A percentile compares a stretch with the other conserved stretches of the same genome.
These are phyloP conservation scores for Phialocephala subalpina DNA, from an alignment of 2,329 filamentous ascomycete genomes.

Conservation along the genomic window DNA sequence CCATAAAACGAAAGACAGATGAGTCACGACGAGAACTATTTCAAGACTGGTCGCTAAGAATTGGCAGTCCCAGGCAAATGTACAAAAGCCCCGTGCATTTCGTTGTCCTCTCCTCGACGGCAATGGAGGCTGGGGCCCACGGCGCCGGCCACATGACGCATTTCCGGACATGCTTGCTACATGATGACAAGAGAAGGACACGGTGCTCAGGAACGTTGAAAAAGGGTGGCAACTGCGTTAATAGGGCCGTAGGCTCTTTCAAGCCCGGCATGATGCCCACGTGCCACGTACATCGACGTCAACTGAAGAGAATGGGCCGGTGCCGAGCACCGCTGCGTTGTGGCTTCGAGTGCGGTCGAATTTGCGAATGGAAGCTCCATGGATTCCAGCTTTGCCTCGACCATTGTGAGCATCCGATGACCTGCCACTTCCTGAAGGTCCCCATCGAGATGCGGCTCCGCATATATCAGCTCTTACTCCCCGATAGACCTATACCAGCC, in stretches of 20 bases:
- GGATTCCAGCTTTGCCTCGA: slow-evolving; percentile 28
- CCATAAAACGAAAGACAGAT: no score
- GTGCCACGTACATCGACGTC: slow-evolving; percentile 7
- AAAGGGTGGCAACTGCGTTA: neutral
- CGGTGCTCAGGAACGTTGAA: neutral
- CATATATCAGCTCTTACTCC: slow-evolving; percentile 29
- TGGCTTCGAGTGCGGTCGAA: slow-evolving; percentile 28
- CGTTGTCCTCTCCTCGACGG: no score
- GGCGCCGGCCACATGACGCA: neutral
- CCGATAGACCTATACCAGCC: slow-evolving; percentile 25
- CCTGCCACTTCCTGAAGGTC: slow-evolving; percentile 30
- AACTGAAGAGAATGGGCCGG: neutral
- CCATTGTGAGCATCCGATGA: slow-evolving; percentile 17
- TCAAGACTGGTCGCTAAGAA: no score
- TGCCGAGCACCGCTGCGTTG: slow-evolving; percentile 27
- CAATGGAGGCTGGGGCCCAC: neutral
- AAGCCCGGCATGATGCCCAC: neutral
- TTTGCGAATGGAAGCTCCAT: slow-evolving; percentile 26
- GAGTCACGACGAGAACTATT: no score
- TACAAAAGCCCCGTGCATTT: no score
- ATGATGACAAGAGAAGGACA: neutral
- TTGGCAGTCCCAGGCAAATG: no score
- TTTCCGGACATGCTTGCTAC: neutral
- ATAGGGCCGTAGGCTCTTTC: neutral
- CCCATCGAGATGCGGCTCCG: slow-evolving; percentile 30